Evolutionary conservation across 495 filamentous ascomycete species (phyloP).

Genomic region (Aspergillus conjunctus): DNA sequence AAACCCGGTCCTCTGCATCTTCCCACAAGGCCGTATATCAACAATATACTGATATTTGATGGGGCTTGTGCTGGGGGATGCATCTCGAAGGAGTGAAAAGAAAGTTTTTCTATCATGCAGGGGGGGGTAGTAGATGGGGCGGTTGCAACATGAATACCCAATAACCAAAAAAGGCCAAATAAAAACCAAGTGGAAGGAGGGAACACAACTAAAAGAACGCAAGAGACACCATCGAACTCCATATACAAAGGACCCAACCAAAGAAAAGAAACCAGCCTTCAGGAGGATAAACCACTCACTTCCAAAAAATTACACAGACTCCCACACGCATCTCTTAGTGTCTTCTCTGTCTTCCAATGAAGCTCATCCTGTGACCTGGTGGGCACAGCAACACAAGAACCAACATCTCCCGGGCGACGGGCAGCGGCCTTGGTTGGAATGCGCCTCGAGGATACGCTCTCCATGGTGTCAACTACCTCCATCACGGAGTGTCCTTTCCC

Average conservation of each 20-base stretch:
- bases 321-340: conserved; percentile 78
- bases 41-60: conserved; percentile 11
- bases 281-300: conserved; percentile 40
- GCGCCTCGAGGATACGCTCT: conserved; percentile 40
- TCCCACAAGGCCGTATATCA: conserved; percentile 1
- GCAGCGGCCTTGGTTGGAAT: conserved; percentile 66
- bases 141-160: background rate
- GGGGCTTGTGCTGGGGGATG: conserved; percentile 2
- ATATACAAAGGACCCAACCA: conserved; percentile 13
- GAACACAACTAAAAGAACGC: conserved; percentile 9
- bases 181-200: background rate
- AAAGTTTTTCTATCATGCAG: conserved; percentile 25
- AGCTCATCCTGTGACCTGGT: conserved; percentile 82
- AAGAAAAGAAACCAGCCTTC: conserved; percentile 3
- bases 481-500: conserved; percentile 54
- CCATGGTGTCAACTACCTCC: conserved; percentile 54
- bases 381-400: conserved; percentile 79
- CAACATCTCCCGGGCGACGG: conserved; percentile 73
- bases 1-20: conserved; percentile 2
- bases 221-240: conserved; percentile 18
- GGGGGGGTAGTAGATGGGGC: conserved; percentile 3
- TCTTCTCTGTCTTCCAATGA: conserved; percentile 84
- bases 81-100: background rate
- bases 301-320: conserved; percentile 75
- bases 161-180: background rate